Evolutionary conservation across 768 basidiomycete species (phyloP), one percentile per base, ranked within the genome.

Genomic region (Crepidotus variabilis): DNA sequence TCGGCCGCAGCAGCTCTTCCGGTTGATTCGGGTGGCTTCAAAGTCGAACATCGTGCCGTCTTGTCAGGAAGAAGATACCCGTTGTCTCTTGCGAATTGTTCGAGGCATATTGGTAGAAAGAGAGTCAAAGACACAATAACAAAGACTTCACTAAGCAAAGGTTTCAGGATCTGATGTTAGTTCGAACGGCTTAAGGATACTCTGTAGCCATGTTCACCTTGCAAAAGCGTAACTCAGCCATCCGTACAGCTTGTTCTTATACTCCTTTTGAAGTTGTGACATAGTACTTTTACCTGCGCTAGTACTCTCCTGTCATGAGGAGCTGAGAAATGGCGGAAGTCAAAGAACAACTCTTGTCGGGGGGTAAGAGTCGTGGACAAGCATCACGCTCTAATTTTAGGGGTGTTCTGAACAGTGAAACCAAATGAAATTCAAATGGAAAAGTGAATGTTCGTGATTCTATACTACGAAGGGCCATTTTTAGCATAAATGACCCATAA

Each of bases 21-120:
- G 51, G 63, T 54, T 14, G 59, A 56, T n/a, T 59, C 60, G 5
- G 61, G 47, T 2, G 68, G 58, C 6, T 57, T 61, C 2, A 62
- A 28, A 5, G 58, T 18, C 9, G 73, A 70, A 65, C 94, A 96
- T 4, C 81, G 83, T n/a, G 72, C 59, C 0, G 74, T 80, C 59
- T 80, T 80, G 55, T 88, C 88, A 0, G 92, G 92, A 16, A 86
- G 73, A 1, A 92, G 68, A 63, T 78, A 90, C 0, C 94, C 94
- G 67, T 94, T 91, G 71, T 94, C 92, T 57, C 92, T 72, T 1
- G 94, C 94, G 60, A 94, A 92, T 69, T 95, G 94, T 68, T 90
- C 89, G 7, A 92, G 73, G 66, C 86, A 89, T 61, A 93, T 88
- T 2, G 92, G 90, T 1, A 93, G 77, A 65, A 93, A 92, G 21